These are phyloP conservation scores for Xylaria castorea DNA, from an alignment of 495 filamentous ascomycete species.

Conservation along the genomic window DNA sequence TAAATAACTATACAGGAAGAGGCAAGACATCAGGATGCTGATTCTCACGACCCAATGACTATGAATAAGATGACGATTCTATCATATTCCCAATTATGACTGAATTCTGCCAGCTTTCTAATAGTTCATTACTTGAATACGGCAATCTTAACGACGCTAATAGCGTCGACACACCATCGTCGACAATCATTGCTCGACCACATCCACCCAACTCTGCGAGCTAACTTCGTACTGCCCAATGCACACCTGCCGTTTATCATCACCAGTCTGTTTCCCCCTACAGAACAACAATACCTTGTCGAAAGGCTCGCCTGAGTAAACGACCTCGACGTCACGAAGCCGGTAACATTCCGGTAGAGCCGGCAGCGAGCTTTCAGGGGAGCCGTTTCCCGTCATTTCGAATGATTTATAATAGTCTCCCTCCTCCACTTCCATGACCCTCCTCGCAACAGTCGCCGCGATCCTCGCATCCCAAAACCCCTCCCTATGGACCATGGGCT, in stretches of 20 bases:
- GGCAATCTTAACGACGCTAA: too few species aligned
- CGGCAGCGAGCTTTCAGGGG: neutral
- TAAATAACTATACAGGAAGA: too few species aligned
- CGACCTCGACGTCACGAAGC: neutral
- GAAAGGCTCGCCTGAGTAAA: neutral
- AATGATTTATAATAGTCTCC: neutral
- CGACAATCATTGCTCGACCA: neutral
- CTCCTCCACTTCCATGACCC: neutral
- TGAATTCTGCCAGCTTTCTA: too few species aligned
- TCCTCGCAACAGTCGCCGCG: neutral
- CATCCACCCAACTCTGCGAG: neutral
- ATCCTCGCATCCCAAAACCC: constrained; percentile 2
- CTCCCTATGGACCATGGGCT: neutral
- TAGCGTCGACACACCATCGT: too few species aligned
- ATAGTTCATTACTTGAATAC: too few species aligned
- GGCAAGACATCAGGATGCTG: too few species aligned
- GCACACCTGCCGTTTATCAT: neutral
- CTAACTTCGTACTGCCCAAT: neutral
- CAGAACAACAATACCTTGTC: neutral
- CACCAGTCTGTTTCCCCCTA: neutral
- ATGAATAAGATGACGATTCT: too few species aligned
- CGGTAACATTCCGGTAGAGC: neutral
- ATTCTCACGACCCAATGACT: too few species aligned
- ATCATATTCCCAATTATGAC: too few species aligned
- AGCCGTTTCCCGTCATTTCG: neutral